Evolutionary conservation across 202 grass and related monocot species (phyloP), one percentile per base, ranked within the genome.

Genomic region (Schoenoplectus tabernaemontani): DNA sequence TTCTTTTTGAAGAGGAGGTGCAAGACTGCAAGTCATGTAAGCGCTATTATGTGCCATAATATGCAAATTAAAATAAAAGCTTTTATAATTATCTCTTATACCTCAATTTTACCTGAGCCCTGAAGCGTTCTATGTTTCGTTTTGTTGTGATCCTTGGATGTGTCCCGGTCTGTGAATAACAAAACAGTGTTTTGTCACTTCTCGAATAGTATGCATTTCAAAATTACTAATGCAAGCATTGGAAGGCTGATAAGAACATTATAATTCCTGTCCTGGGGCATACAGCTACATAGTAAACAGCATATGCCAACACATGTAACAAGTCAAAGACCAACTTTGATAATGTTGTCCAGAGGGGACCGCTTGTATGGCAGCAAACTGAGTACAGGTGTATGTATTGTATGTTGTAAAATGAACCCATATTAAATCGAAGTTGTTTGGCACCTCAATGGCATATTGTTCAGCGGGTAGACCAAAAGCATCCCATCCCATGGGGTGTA

Each of bases 401-500:
- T 81, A 37, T 28, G 0, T 7, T 1, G 61, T 19, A 59, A 37
- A 76, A 63, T 46, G 15, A 38, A 64, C 12, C 33, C 62, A 4
- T n/a, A 37, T 7, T 9, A 65, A 65, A 47, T 80, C 75, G 44
- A 72, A 26, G 64, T 32, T 38, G 65, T 22, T 12, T 54, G 38
- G 7, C n/a, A 59, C 96, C 96, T 98, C 73, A 67, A 98, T 98
- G 47, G 91, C 90, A 26, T 98, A 98, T 73, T 95, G 96, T 77
- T 98, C 91, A 38, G 96, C 96, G n/a, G 91, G 96, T 82, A 95
- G 96, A 36, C 91, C 96, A 32, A 98, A 98, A 23, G 96, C 96
- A 22, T 95, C 96, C 96, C 96, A 98, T 81, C 96, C 91, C 96
- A 98, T 98, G 2, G 96, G 96, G 78, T 98, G 96, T 83, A 98